Base-by-base conservation (phyloP, 768 basidiomycete genomes). In the Neoboletus magnificus region DNA sequence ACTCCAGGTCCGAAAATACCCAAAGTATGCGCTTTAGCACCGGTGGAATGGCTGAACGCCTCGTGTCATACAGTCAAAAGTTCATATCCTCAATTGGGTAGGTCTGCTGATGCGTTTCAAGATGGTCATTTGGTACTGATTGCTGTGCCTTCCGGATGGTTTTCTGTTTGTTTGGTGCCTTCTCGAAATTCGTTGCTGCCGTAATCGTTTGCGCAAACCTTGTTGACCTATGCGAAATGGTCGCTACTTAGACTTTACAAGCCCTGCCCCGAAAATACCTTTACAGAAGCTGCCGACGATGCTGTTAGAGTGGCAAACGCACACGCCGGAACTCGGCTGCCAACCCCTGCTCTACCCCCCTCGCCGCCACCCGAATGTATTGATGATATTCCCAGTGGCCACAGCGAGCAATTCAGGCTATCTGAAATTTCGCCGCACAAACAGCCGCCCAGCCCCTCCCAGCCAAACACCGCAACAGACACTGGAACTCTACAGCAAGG, bases 371-470 rank as follows among this genome's bases (percentile, higher is more conserved):
- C 43, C 32, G 48, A 44, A 48, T 16, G 25, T 7, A 55, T 48
- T 20, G 32, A 45, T 39, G 43, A 49, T 30, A 53, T 22, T 27
- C 11, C 55, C 11, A 23, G 33, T 29, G 18, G 30, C 12, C 39
- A 50, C 33, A 44, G 53, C 33, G 52, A 52, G 25, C 71, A 70
- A 32, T 63, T 83, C 39, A 79, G 78, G 45, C 43, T 81, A 58
- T 82, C 81, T 39, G 79, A 83, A 62, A 70, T 82, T 60, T 83
- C 82, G 7, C 80, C 81, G 57, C 57, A 59, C 51, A 73, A 72
- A 66, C 56, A 58, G 42, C 61, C 51, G 29, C 50, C 12, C 52
- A 30, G 51, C 5, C 36, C 32, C 37, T 42, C 39, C 18, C 44
- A 32, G 40, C 36, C 52, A 60, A 33, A 48, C 33, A 50, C 49